Conservation (phyloP, 495 filamentous ascomycete species). For the Hypoxylon lenormandii region DNA sequence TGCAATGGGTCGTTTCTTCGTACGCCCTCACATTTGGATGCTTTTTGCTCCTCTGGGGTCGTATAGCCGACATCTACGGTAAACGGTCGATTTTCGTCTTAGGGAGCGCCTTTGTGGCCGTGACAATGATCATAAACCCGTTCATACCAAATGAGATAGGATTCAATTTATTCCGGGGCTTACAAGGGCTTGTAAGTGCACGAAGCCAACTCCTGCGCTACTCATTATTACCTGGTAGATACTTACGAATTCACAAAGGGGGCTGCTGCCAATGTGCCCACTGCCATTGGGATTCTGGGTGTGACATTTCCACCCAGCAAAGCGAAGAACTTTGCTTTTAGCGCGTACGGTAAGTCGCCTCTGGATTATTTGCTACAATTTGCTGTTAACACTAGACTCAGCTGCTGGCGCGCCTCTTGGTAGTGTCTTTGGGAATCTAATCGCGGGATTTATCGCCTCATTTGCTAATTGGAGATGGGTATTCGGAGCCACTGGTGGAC, state of each 20-base stretch:
- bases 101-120: constrained; percentile 72
- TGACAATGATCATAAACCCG: constrained; percentile 71
- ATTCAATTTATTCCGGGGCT: constrained; percentile 76
- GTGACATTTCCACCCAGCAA: constrained; percentile 70
- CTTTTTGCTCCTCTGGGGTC: constrained; percentile 78
- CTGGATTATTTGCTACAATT: neutral
- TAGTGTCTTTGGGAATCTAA: constrained; percentile 66
- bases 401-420: constrained; percentile 70
- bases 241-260: constrained; percentile 61
- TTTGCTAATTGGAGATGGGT: constrained; percentile 72
- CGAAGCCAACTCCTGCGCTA: neutral
- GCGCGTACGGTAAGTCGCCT: constrained; percentile 55
- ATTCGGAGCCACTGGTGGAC: constrained; percentile 73
- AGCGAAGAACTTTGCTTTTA: constrained; percentile 74
- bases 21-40: constrained; percentile 75
- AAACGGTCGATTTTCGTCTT: constrained; percentile 75
- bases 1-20: constrained; percentile 73
- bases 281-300: constrained; percentile 72
- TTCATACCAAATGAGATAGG: constrained; percentile 75
- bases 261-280: constrained; percentile 73
- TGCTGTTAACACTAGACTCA: constrained; percentile 26
- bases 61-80: constrained; percentile 78
- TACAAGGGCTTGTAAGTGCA: constrained; percentile 73
- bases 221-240: too few relatives aligned
- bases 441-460: constrained; percentile 66